Percentiles rank a stretch among this genome's conserved stretches.
Evolutionary conservation across 2,329 filamentous ascomycete species (phyloP).

Genomic region (Phaeosphaeria sp.): DNA sequence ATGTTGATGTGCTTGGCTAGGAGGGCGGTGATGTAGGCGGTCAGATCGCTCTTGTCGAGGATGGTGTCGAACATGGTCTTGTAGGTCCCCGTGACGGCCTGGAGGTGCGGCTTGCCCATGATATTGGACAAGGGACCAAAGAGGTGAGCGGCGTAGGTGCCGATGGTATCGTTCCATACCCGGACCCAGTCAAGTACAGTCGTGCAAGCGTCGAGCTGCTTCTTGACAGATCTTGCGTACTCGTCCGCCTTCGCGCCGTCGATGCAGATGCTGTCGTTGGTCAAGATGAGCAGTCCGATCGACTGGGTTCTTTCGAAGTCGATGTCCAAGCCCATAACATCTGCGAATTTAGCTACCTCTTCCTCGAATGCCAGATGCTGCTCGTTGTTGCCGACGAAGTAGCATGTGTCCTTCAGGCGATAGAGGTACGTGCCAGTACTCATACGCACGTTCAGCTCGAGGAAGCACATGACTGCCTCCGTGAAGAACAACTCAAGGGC

Average conservation of each 20-base stretch:
- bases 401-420: slow-evolving; percentile 30
- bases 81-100: slow-evolving; percentile 30
- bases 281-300: slow-evolving; percentile 23
- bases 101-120: slow-evolving; percentile 33
- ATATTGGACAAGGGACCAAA: slow-evolving; percentile 37
- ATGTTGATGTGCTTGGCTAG: slow-evolving; percentile 12
- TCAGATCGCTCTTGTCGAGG: slow-evolving; percentile 26
- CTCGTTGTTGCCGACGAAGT: slow-evolving; percentile 29
- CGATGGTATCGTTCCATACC: slow-evolving; percentile 34
- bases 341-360: slow-evolving; percentile 21
- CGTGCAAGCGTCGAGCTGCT: slow-evolving; percentile 24
- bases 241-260: slow-evolving; percentile 18
- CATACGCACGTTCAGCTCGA: slow-evolving; percentile 29
- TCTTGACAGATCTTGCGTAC: slow-evolving; percentile 27
- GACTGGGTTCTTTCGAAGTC: slow-evolving; percentile 1
- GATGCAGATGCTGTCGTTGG: slow-evolving; percentile 7
- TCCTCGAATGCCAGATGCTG: slow-evolving; percentile 10
- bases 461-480: slow-evolving; percentile 37
- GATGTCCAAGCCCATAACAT: slow-evolving; percentile 21
- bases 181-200: slow-evolving; percentile 36
- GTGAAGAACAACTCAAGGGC: slow-evolving; percentile 31
- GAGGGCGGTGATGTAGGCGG: slow-evolving; percentile 25
- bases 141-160: slow-evolving; percentile 31
- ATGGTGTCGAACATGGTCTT: slow-evolving; percentile 30
- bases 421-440: slow-evolving; percentile 28